A percentile compares a stretch with the other conserved stretches of the same genome.
Conservation (phyloP, 768 basidiomycete genomes). For the Auricularia heimuer region DNA sequence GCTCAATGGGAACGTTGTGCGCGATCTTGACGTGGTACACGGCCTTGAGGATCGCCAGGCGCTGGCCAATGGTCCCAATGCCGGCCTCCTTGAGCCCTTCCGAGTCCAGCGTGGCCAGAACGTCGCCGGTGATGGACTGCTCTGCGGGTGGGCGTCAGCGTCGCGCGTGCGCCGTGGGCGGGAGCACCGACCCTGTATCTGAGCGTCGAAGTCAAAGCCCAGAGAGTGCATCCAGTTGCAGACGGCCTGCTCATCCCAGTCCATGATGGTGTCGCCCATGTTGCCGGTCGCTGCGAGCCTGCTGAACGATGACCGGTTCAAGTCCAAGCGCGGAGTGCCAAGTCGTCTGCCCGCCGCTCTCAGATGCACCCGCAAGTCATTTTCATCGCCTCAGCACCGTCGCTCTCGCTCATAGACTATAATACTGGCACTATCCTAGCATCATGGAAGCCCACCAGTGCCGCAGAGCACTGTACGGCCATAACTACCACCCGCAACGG, state of each 20-base stretch:
- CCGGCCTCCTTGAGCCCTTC: slow-evolving; percentile 81
- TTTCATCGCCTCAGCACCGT: not conserved
- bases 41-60: slow-evolving; percentile 83
- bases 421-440: slow-evolving; percentile 55
- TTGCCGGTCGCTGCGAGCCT: not conserved
- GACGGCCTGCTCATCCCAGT: slow-evolving; percentile 41
- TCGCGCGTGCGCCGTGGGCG: not conserved
- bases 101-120: slow-evolving; percentile 74
- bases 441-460: slow-evolving; percentile 82
- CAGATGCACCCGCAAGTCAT: not conserved
- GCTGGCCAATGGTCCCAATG: slow-evolving; percentile 81
- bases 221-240: slow-evolving; percentile 66
- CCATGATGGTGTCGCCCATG: slow-evolving; percentile 11
- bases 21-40: slow-evolving; percentile 84
- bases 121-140: slow-evolving; percentile 87
- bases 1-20: slow-evolving; percentile 71
- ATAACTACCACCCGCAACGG: slow-evolving; percentile 57
- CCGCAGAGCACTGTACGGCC: slow-evolving; percentile 55
- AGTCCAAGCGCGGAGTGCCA: not conserved
- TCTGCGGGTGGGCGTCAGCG: slow-evolving; percentile 37
- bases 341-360: not conserved
- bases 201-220: slow-evolving; percentile 74
- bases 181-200: slow-evolving; percentile 57
- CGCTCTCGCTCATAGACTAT: not conserved
- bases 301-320: not conserved